Evolutionary conservation across 2,329 filamentous ascomycete genomes (phyloP), one percentile per base, ranked within the genome.

Genomic region (Ambrosiella cleistominuta): DNA sequence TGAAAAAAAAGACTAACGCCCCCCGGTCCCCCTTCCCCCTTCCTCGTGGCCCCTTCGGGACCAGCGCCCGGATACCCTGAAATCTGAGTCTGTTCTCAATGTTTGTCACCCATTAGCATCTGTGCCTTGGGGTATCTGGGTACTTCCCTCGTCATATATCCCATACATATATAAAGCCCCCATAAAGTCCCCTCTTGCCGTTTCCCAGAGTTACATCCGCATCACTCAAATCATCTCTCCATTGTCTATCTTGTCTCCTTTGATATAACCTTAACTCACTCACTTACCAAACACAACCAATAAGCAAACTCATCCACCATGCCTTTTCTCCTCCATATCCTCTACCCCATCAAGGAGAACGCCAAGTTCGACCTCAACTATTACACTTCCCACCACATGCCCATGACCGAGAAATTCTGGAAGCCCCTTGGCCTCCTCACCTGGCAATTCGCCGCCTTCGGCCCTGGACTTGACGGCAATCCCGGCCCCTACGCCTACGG

Each of bases 311-410:
- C 54, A 35, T 12, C 47, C 38, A 57, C 36, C 7, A 57, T 57
- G 47, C 49, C 56, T 44, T 57, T 57, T 36, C 11, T 53, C 19
- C 11, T 57, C 12, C 56, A 57, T 19, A 57, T 57, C 11, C 55
- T 57, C 52, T 55, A 63, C 53, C 55, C 62, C 2, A 13, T 60
- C 19, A 54, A 37, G 11, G 56, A 59, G 9, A 50, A 61, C 11
- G 40, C 59, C 27, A 57, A 56, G 13, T 62, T 64, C 38, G 57
- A 61, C 27, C 38, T 63, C 9, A 55, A 60, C 49, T 64, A 57
- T 47, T 57, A 57, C 45, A 57, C 36, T 11, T 37, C 47, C 36
- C 15, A 51, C 15, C 56, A 57, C 56, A 57, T 53, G 56, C 47
- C 56, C 3, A 52, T 13, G 7, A 47, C 56, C 17, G 56, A 57